phyloP scores from a whole-genome alignment of 2,329 filamentous ascomycete genomes.

The Botryotinia narcissicola region DNA sequence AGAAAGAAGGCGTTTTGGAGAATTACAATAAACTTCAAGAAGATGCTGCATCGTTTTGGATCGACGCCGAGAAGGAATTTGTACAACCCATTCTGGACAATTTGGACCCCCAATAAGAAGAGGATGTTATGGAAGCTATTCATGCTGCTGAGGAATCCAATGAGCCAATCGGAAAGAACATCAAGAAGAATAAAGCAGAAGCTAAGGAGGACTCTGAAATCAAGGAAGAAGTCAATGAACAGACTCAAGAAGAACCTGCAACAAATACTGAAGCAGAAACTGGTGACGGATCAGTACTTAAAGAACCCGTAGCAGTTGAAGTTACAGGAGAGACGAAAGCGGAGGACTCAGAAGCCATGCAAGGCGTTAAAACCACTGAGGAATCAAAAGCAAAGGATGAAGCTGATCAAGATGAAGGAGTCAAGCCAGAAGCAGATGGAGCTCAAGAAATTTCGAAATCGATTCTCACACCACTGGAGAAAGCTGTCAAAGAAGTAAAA shows the following conservation, averaged over 20 bases:
- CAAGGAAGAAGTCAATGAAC: not conserved
- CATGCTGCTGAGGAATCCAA: conserved; percentile 42
- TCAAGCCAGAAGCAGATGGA: conserved; percentile 14
- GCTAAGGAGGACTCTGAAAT: not conserved
- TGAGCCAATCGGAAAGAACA: conserved; percentile 18
- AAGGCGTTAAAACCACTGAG: not conserved
- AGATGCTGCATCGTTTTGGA: conserved; percentile 81
- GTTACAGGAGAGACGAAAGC: not conserved
- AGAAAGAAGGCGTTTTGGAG: conserved; percentile 69
- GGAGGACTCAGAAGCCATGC: not conserved
- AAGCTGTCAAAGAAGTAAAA: conserved; percentile 72
- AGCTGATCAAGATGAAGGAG: not conserved
- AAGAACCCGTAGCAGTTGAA: not conserved
- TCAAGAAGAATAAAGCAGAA: conserved; percentile 15
- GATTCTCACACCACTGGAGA: conserved; percentile 51
- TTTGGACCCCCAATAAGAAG: conserved; percentile 62
- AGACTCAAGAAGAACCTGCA: conserved; percentile 11
- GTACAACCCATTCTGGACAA: conserved; percentile 67
- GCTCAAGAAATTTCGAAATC: conserved; percentile 22
- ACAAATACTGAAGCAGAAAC: not conserved
- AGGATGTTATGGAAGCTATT: conserved; percentile 61
- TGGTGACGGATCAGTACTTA: not conserved
- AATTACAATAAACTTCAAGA: conserved; percentile 66
- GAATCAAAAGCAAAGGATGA: not conserved
- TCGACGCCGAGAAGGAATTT: conserved; percentile 73